Evolutionary conservation across 208 protist genomes (phyloP).

Genomic region (Leishmania major): DNA sequence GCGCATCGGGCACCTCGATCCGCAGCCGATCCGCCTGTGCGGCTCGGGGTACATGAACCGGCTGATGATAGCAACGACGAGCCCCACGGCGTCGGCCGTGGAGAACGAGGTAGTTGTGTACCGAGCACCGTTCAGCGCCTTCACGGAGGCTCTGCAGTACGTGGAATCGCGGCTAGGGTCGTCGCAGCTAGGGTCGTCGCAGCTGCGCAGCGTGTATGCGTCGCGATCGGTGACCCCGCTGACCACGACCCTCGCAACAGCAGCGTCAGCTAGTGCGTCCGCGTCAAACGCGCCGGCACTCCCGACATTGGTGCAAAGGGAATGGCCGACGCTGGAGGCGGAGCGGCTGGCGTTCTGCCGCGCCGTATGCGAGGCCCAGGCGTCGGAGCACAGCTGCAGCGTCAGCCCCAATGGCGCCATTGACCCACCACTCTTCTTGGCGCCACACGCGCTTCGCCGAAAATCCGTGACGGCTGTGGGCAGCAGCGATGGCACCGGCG

Average conservation of each 20-base stretch:
- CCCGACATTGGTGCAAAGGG: conserved; percentile 15
- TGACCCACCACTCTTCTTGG: conserved; percentile 11
- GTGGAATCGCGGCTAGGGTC: conserved; percentile 8
- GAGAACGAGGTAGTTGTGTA: conserved; percentile 11
- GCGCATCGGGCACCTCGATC: conserved; percentile 94
- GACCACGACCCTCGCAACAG: neutral
- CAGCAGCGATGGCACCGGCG: conserved; percentile 4
- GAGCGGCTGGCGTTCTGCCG: conserved; percentile 78
- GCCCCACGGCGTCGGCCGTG: neutral
- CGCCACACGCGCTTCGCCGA: conserved; percentile 49
- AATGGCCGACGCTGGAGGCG: conserved; percentile 58
- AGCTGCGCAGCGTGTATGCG: conserved; percentile 8
- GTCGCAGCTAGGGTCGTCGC: neutral
- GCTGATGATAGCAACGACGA: conserved; percentile 34
- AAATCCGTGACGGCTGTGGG: conserved; percentile 50
- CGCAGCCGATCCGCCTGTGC: conserved; percentile 78
- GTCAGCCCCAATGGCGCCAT: neutral
- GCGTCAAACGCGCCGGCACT: conserved; percentile 14
- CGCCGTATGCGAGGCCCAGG: conserved; percentile 20
- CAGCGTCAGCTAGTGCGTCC: neutral
- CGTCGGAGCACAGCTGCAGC: neutral
- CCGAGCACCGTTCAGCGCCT: conserved; percentile 19
- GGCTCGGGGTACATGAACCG: conserved; percentile 80
- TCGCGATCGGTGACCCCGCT: conserved; percentile 8
- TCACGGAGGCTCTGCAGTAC: conserved; percentile 21